A percentile compares a stretch with the other conserved stretches of the same genome.
Evolutionary conservation across 192 early-diverging fungal genomes (phyloP).

Genomic region (Coemansia sp.): DNA sequence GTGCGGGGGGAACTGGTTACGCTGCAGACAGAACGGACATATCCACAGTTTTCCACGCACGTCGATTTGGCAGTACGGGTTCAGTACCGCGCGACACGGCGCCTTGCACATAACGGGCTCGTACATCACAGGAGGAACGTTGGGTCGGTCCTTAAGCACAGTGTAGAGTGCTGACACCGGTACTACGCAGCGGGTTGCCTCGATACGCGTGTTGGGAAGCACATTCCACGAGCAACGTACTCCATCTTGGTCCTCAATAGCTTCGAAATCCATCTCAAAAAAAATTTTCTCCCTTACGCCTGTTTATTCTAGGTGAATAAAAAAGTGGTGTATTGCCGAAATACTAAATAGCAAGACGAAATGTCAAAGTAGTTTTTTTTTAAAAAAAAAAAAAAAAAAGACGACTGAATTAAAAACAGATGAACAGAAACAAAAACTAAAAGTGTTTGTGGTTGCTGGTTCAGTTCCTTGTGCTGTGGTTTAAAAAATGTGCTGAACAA

Average conservation of each 20-base stretch:
- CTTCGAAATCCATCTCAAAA: conserved; percentile 83
- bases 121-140: conserved; percentile 83
- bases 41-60: conserved; percentile 95
- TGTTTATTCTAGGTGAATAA: neutral
- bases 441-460: too few species aligned
- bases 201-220: conserved; percentile 88
- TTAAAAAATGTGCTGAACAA: too few species aligned
- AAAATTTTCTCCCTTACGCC: too few species aligned
- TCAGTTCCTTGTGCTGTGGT: too few species aligned
- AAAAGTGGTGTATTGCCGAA: neutral
- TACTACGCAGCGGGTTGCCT: conserved; percentile 93
- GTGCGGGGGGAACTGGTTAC: conserved; percentile 96
- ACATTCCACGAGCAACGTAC: conserved; percentile 98
- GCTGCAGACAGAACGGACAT: conserved; percentile 96
- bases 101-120: conserved; percentile 98
- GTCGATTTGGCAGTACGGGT: conserved; percentile 98
- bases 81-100: conserved; percentile 92
- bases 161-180: conserved; percentile 94
- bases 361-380: neutral
- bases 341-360: too few species aligned
- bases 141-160: conserved; percentile 88
- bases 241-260: conserved; percentile 92
- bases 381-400: neutral
- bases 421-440: conserved; percentile 1
- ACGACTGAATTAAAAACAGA: neutral